phyloP scores from a whole-genome alignment of 2,329 filamentous ascomycete species.

The Fusarium sp. region DNA sequence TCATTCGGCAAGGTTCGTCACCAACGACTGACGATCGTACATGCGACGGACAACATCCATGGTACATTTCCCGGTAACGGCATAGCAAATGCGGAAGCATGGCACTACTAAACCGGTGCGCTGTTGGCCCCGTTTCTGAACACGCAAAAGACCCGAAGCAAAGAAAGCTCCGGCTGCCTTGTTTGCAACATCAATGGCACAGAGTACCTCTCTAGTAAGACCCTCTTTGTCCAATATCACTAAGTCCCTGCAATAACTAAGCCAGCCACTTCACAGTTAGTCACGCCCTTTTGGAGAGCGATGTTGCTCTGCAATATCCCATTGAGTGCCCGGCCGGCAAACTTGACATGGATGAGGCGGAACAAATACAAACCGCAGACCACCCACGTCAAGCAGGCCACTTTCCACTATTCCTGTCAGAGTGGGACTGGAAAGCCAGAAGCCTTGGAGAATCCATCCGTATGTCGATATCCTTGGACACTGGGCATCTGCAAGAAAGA shows the following conservation, averaged over 20 bases:
- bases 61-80: background rate
- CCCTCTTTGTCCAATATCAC: background rate
- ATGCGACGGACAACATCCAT: background rate
- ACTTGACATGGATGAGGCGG: background rate
- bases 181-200: background rate
- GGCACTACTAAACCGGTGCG: background rate
- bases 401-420: background rate
- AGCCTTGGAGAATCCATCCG: background rate
- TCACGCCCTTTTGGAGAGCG: background rate
- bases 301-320: slow-evolving; percentile 4
- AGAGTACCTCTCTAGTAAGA: background rate
- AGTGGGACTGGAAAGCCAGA: background rate
- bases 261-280: background rate
- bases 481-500: background rate
- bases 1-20: background rate
- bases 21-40: background rate
- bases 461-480: background rate
- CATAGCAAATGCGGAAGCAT: background rate
- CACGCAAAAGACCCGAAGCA: background rate
- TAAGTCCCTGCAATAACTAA: background rate
- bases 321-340: background rate
- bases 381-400: background rate
- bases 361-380: background rate
- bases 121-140: background rate
- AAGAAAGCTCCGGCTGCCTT: background rate